These are phyloP conservation scores for Lolium multiflorum DNA, from an alignment of 176 grass and related monocot genomes.

Conservation along the genomic window DNA sequence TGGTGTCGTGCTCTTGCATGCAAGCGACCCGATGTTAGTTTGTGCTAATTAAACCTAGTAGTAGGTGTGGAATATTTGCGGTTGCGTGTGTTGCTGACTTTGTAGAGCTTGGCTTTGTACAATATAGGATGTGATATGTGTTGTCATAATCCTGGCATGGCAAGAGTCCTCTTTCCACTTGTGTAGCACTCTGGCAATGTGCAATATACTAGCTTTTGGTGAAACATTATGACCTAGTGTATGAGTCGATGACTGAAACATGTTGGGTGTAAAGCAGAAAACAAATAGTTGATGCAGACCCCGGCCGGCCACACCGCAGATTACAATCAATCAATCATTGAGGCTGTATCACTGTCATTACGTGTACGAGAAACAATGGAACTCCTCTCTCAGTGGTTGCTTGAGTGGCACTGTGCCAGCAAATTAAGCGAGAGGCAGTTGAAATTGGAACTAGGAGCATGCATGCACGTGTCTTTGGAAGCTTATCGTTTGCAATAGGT, in stretches of 20 bases:
- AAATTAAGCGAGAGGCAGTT: constrained; percentile 17
- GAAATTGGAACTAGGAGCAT: neutral
- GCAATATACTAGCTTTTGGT: constrained; percentile 20
- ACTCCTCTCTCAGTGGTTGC: neutral
- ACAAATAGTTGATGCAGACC: constrained; percentile 25
- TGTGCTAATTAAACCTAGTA: neutral
- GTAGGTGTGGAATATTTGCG: neutral
- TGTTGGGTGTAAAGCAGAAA: neutral
- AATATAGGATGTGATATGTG: neutral
- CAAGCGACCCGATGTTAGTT: neutral
- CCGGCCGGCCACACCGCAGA: neutral
- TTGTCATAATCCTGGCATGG: neutral
- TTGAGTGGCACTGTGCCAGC: neutral
- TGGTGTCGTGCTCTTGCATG: neutral
- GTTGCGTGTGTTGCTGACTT: constrained; percentile 45
- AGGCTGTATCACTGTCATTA: neutral
- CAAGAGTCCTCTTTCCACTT: constrained; percentile 23
- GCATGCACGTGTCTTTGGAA: neutral
- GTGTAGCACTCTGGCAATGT: neutral
- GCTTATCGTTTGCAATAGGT: neutral
- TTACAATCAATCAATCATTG: neutral
- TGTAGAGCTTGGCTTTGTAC: constrained; percentile 31
- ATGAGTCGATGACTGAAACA: neutral
- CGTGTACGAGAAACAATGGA: neutral
- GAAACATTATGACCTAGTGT: neutral